A percentile compares a stretch with the other conserved stretches of the same genome.
phyloP scores from a whole-genome alignment of 352 stramenopile genomes.

The Pythium dissotocum region DNA sequence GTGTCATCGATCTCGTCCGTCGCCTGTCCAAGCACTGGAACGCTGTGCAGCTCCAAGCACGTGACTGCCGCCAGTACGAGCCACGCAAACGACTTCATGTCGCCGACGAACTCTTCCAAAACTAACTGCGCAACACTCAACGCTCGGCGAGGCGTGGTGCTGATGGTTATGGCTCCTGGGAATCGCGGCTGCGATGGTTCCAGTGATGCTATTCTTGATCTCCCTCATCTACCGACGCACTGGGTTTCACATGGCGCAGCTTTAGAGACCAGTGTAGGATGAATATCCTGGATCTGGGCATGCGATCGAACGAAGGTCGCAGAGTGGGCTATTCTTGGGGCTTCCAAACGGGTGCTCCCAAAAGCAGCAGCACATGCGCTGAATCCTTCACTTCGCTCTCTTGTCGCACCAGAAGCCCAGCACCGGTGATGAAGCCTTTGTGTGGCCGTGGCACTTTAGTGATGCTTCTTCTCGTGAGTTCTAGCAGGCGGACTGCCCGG shows the following conservation, averaged over 20 bases:
- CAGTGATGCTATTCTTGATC: neutral
- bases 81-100: conserved; percentile 16
- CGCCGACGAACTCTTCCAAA: neutral
- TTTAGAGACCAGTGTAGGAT: neutral
- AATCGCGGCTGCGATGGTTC: neutral
- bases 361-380: too few species aligned
- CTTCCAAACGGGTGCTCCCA: too few species aligned
- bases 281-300: too few species aligned
- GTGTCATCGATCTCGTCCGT: conserved; percentile 18
- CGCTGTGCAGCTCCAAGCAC: neutral
- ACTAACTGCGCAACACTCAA: neutral
- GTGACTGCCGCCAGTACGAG: conserved; percentile 11
- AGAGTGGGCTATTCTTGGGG: too few species aligned
- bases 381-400: too few species aligned
- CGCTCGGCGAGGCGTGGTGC: too few species aligned
- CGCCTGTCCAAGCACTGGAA: neutral
- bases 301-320: too few species aligned
- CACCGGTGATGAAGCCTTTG: too few species aligned
- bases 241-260: neutral
- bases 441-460: too few species aligned
- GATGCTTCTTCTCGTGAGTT: too few species aligned
- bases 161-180: neutral
- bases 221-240: neutral
- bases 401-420: too few species aligned
- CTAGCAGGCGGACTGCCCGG: too few species aligned